These are phyloP conservation scores for Dissophora globulifera DNA, from an alignment of 192 early-diverging fungal genomes.

Conservation along the genomic window DNA sequence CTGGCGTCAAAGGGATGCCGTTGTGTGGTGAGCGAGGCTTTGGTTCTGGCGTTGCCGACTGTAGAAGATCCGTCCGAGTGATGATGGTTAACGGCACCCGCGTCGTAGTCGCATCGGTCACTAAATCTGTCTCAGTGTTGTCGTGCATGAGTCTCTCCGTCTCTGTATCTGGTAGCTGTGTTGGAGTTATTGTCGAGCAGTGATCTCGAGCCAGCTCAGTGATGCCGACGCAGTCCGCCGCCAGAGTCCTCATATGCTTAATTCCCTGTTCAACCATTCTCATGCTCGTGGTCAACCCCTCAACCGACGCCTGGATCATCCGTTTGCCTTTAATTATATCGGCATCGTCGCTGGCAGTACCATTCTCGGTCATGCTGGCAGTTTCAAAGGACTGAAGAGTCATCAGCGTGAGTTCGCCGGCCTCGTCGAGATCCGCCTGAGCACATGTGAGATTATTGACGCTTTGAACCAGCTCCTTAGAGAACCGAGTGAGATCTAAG, in stretches of 20 bases:
- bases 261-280: slow-evolving; percentile 13
- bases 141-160: too few species aligned
- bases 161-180: too few species aligned
- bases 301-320: neutral
- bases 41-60: too few species aligned
- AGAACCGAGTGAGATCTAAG: slow-evolving; percentile 17
- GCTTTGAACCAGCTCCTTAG: slow-evolving; percentile 19
- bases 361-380: neutral
- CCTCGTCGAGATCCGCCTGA: slow-evolving; percentile 32
- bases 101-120: too few species aligned
- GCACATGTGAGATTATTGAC: slow-evolving; percentile 28
- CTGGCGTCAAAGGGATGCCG: neutral
- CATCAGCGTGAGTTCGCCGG: slow-evolving; percentile 19
- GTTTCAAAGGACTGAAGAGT: slow-evolving; percentile 1
- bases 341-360: too few species aligned
- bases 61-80: too few species aligned
- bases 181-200: too few species aligned
- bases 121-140: too few species aligned
- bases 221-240: slow-evolving; percentile 41
- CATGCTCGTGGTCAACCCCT: slow-evolving; percentile 19
- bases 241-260: slow-evolving; percentile 12
- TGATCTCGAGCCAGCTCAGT: slow-evolving; percentile 12
- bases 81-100: too few species aligned
- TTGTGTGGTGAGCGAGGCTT: too few species aligned
- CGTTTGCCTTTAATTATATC: neutral